Evolutionary conservation across 495 filamentous ascomycete genomes (phyloP).

Genomic region (Cetradonia linearis): DNA sequence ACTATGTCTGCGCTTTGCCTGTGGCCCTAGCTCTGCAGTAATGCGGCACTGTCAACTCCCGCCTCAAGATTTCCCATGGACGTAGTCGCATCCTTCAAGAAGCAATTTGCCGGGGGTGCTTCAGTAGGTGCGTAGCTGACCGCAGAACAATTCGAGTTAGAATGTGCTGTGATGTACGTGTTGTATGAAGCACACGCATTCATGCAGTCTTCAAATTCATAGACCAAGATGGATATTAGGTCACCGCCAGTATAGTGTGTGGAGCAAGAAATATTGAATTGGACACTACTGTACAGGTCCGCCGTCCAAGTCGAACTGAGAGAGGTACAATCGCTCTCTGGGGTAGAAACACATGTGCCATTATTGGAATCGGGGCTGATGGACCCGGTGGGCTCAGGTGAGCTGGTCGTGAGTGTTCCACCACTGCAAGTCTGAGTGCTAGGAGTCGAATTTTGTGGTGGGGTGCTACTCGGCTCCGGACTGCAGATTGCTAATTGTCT

Average conservation of each 20-base stretch:
- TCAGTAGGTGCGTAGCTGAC: neutral
- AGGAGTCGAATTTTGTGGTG: neutral
- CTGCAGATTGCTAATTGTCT: neutral
- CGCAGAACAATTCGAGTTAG: neutral
- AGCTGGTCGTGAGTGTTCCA: neutral
- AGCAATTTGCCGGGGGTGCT: neutral
- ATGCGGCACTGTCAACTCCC: neutral
- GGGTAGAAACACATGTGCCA: neutral
- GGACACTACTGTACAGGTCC: neutral
- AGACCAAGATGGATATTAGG: neutral
- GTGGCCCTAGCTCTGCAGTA: neutral
- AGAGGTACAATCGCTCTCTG: neutral
- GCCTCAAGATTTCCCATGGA: neutral
- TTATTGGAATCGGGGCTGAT: neutral
- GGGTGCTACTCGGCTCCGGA: neutral
- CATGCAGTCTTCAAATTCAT: slow-evolving; percentile 6
- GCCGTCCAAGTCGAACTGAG: neutral
- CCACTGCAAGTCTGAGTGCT: neutral
- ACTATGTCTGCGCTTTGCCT: neutral
- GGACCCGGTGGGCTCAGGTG: neutral
- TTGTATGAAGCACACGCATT: slow-evolving; percentile 6
- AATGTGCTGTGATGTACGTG: neutral
- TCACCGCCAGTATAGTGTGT: neutral
- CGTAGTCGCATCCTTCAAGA: slow-evolving; percentile 1
- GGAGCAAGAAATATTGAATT: slow-evolving; percentile 1